A percentile compares a stretch with the other conserved stretches of the same genome.
phyloP scores from a whole-genome alignment of 495 filamentous ascomycete species.

The Neurospora sp. region DNA sequence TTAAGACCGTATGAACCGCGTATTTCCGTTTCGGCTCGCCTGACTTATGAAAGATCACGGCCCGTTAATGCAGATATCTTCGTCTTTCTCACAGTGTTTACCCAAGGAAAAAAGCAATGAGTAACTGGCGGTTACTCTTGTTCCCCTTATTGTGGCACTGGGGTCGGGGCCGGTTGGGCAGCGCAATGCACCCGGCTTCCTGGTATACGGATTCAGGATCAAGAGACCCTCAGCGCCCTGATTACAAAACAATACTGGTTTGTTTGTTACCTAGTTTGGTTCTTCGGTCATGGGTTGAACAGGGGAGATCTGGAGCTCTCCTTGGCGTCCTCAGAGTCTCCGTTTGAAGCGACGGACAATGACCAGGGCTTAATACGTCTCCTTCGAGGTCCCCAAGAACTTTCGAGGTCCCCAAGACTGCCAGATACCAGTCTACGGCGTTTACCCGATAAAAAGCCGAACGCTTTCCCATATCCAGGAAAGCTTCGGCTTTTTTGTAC shows the following conservation, averaged over 20 bases:
- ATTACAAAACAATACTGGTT: not conserved
- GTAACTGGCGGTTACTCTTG: not conserved
- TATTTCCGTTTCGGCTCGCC: not conserved
- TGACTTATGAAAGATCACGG: constrained; percentile 23
- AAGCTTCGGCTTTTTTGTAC: not conserved
- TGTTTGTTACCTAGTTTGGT: no score
- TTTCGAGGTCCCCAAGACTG: no score
- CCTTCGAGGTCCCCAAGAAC: no score
- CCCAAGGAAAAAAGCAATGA: not conserved
- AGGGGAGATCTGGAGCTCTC: no score
- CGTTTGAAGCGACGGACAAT: no score
- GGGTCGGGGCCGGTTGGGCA: not conserved
- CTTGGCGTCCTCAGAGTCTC: no score
- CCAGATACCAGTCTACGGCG: no score
- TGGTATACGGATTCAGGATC: not conserved
- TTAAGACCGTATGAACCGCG: not conserved
- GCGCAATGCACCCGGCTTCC: not conserved
- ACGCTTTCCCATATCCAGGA: no score
- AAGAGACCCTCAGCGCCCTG: not conserved
- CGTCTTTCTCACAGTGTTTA: not conserved
- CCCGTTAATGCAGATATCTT: constrained; percentile 27
- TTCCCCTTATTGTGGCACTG: not conserved
- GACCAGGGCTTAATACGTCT: no score
- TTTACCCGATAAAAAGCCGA: no score
- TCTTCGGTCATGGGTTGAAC: no score